A percentile compares a stretch with the other conserved stretches of the same genome.
Evolutionary conservation across 169 alveolate species (phyloP).

Genomic region (Eimeria necatrix): DNA sequence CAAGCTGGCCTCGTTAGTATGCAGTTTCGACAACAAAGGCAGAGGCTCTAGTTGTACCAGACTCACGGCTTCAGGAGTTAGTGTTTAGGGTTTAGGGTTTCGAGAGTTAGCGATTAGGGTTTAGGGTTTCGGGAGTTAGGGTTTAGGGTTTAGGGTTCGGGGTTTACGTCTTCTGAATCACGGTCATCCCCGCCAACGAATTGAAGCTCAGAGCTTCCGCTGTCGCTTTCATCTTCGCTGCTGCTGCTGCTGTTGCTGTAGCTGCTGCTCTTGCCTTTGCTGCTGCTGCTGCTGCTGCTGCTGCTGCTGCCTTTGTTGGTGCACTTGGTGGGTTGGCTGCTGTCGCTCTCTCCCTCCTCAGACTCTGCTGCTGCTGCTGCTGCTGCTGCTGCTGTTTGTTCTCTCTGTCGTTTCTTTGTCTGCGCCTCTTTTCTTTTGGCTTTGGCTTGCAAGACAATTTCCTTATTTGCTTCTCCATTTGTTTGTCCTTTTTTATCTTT

Average conservation of each 20-base stretch:
- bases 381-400: neutral
- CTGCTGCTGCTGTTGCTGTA: neutral
- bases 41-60: too few species aligned
- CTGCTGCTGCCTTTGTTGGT: neutral
- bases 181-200: neutral
- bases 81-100: too few species aligned
- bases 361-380: neutral
- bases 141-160: neutral
- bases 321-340: neutral
- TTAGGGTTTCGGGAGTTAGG: too few species aligned
- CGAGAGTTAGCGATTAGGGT: too few species aligned
- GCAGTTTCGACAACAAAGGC: too few species aligned
- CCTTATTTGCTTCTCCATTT: too few species aligned
- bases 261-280: neutral
- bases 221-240: slow-evolving; percentile 32
- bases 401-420: neutral
- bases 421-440: neutral
- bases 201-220: neutral
- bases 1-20: too few species aligned
- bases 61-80: too few species aligned
- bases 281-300: slow-evolving; percentile 3
- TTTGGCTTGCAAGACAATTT: neutral
- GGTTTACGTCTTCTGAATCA: neutral
- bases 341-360: neutral
- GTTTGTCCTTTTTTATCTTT: too few species aligned